These are phyloP conservation scores for Stipa capillata DNA, from an alignment of 176 grass and related monocot genomes.

Conservation along the genomic window DNA sequence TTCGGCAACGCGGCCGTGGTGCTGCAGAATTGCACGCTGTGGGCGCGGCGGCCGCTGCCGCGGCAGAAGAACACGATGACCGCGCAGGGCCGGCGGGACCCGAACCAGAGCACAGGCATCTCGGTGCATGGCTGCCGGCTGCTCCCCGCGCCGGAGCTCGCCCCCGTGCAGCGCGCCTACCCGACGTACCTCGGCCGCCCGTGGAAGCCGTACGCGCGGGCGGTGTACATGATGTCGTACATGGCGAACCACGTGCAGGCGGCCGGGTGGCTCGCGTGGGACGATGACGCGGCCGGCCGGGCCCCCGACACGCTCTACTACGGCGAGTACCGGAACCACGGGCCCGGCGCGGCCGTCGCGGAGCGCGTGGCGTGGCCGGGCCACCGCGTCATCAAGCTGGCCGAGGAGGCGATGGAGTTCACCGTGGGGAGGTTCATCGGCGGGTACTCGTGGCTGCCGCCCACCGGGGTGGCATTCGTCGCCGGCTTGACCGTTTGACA, in stretches of 20 bases:
- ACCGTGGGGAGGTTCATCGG: conserved; percentile 45
- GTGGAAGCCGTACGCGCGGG: conserved; percentile 54
- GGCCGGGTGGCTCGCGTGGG: conserved; percentile 62
- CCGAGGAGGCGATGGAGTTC: no score
- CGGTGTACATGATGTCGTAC: conserved; percentile 53
- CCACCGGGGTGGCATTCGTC: conserved; percentile 49
- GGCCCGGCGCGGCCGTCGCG: no score
- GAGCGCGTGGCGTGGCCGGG: no score
- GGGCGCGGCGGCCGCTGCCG: conserved; percentile 36
- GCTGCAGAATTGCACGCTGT: conserved; percentile 70
- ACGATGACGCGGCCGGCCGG: conserved; percentile 25
- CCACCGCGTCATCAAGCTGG: no score
- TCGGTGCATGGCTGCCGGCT: no score
- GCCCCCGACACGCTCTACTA: conserved; percentile 58
- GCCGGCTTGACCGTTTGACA: conserved; percentile 30
- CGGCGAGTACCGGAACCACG: no score
- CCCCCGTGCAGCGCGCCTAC: neutral
- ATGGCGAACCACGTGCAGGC: conserved; percentile 45
- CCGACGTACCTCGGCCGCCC: conserved; percentile 60
- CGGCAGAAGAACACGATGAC: conserved; percentile 64
- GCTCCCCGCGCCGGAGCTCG: conserved; percentile 41
- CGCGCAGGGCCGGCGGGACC: conserved; percentile 44
- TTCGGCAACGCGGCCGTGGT: conserved; percentile 68
- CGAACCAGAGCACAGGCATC: conserved; percentile 64
- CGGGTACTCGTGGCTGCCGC: conserved; percentile 47